Base-by-base conservation (phyloP, 1,139 yeast species). In the Torulaspora pretoriensis region DNA sequence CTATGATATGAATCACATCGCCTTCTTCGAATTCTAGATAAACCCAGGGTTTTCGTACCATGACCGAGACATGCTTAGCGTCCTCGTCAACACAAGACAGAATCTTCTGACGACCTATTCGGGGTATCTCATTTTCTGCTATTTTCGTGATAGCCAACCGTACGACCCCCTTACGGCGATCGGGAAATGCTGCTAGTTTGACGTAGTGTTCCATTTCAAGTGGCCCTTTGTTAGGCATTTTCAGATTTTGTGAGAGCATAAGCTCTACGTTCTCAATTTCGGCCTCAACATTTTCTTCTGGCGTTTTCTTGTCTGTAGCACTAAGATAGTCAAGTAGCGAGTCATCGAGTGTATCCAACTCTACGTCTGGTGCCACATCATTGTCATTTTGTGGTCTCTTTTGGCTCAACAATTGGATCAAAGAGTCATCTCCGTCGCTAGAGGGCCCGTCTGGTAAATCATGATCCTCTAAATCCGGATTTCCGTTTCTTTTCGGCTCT, bases 1-100 rank as follows among this genome's bases (percentile, higher is more conserved):
- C 67, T n/a, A 83, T 71, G 2, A 83, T 64, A 61, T 84, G 86
- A 10, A 84, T 68, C 0, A 83, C 70, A 60, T 83, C 90, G 8
- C 72, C 73, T 0, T 57, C 58, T 37, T 68, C 63, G 30, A 74
- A 64, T 1, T 69, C 70, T 6, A 79, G 61, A 7, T 68, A 67
- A 1, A 72, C 65, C 68, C 80, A 78, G 36, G 80, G 78, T 22
- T 68, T 75, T 39, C 79, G 59, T 0, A 75, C 69, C 2, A 81
- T 66, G 0, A 83, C 56, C 30, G 74, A 76, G 7, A 67, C 63
- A 3, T 48, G 51, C 1, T 50, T 47, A 1, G 66, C 70, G 2
- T 64, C 50, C 0, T 61, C 57, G 45, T 75, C 72, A 3, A 63
- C 50, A 16, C 83, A 82, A 22, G 73, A 70, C 24, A 82, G 48